Evolutionary conservation across 441 rosid species (phyloP), one percentile per base, ranked within the genome.

Genomic region (Eruca vesicaria): DNA sequence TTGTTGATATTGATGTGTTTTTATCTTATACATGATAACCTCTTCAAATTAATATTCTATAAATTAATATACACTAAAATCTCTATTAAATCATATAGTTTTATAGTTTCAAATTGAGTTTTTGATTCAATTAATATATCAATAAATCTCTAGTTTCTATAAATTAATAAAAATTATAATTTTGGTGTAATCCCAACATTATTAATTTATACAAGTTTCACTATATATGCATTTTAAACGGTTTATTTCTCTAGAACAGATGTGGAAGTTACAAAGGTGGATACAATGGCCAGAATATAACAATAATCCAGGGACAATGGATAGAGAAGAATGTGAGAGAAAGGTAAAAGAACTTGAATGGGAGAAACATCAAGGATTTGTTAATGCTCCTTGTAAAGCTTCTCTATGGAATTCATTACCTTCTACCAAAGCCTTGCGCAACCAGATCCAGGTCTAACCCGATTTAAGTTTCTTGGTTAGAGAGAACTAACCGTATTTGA

Each of bases 341-440:
- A 63, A 56, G 64, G 7, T 64, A 64, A 55, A 2, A 6, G 70
- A 64, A 38, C 56, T 63, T 53, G 70, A 64, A 72, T 23, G 56
- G 26, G 41, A 55, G 29, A 73, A 29, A 55, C 19, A 64, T 38
- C 2, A 38, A 73, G 16, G 41, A 29, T 64, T 73, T 64, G 12
- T 53, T 55, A 73, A 73, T 73, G 64, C 70, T 73, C 76, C 76
- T 64, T 18, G 8, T 28, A 53, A 73, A 53, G 45, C 70, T 16
- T 53, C 76, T 73, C 32, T 73, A 63, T 73, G 76, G 76, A 55
- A 55, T 36, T 18, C 38, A 53, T 55, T 73, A 64, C 64, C 70
- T 64, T 63, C 70, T 55, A 64, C 76, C 23, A 64, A 73, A 14
- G 70, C 26, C 29, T 73, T 73, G 18, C 64, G 69, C 69, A 52